Percentiles rank a stretch among this genome's conserved stretches.
Conservation (phyloP, 257 asterid species). For the Solanum lycopersicoides region DNA sequence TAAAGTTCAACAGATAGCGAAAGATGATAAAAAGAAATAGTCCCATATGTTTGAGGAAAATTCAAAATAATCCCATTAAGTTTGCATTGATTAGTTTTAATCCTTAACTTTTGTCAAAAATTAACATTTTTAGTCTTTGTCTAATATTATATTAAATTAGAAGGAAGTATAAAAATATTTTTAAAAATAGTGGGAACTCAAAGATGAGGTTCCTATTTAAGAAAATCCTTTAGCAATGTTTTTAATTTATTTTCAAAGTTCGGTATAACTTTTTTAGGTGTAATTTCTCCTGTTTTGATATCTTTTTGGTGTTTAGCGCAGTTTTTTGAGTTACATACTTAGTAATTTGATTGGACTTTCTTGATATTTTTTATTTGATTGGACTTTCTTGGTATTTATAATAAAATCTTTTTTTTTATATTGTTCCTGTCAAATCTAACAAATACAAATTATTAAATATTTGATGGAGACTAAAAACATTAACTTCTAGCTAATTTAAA, state of each 20-base stretch:
- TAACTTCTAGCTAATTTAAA: background rate
- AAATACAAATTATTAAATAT: background rate
- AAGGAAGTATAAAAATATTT: background rate
- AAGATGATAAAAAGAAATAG: background rate
- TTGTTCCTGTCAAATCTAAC: background rate
- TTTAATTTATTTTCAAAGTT: background rate
- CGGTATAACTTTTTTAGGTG: background rate
- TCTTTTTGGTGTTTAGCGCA: too few species aligned
- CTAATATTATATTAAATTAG: background rate
- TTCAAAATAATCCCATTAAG: background rate
- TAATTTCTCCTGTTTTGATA: background rate
- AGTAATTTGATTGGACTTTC: too few species aligned
- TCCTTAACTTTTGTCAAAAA: background rate
- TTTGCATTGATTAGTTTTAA: background rate
- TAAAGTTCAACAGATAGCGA: background rate
- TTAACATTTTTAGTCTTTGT: background rate
- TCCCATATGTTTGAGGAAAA: background rate
- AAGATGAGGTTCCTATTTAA: background rate
- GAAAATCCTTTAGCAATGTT: background rate
- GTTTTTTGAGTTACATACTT: too few species aligned
- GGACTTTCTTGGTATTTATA: background rate
- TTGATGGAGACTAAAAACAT: background rate
- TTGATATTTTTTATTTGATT: background rate
- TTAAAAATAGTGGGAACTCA: background rate
- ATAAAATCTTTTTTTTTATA: background rate